Evolutionary conservation across 1,284 basidiomycete species (phyloP), one percentile per base, ranked within the genome.

Genomic region (Boletus semigastroideus): DNA sequence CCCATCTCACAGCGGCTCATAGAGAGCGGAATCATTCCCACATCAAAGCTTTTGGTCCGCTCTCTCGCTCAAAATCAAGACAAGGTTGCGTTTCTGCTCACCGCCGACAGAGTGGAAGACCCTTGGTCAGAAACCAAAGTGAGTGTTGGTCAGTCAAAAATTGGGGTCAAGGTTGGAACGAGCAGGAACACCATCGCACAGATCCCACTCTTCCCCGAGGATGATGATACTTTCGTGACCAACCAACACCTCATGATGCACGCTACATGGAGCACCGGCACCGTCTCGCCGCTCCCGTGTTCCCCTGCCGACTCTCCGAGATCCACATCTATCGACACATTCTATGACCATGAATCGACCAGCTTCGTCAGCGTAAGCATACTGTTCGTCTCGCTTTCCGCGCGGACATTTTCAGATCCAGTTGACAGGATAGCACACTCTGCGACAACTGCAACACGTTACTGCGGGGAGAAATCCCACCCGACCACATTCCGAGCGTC

Each of bases 1-100:
- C 54, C 64, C n/a, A 63, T 66, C 38, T 63, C 51, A 14, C 60
- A 60, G 31, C 60, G 64, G 57, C 62, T 64, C 20, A 28, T 62
- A 22, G 54, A 60, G 47, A 64, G 62, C 6, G 62, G 62, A n/a
- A 64, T 63, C 48, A 48, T 55, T 17, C 40, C 59, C 11, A 4
- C 33, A 36, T 36, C 22, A 22, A 22, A 22, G 22, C 22, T 22
- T 22, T 22, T 22, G 22, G 22, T 22, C 3, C 22, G 5, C 22
- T 3, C 22, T 22, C 4, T 5, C 5, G 22, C 5, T 22, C 22
- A 5, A 22, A 43, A 43, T 3, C 31, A 42, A 30, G 40, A 50
- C 2, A 31, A 16, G 19, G 7, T 19, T 3, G 25, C 5, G 25
- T 17, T 13, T 20, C 0, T 46, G 5, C 37, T 42, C 41, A 4